Evolutionary conservation across 169 alveolate genomes (phyloP).

Genomic region (Eimeria necatrix): DNA sequence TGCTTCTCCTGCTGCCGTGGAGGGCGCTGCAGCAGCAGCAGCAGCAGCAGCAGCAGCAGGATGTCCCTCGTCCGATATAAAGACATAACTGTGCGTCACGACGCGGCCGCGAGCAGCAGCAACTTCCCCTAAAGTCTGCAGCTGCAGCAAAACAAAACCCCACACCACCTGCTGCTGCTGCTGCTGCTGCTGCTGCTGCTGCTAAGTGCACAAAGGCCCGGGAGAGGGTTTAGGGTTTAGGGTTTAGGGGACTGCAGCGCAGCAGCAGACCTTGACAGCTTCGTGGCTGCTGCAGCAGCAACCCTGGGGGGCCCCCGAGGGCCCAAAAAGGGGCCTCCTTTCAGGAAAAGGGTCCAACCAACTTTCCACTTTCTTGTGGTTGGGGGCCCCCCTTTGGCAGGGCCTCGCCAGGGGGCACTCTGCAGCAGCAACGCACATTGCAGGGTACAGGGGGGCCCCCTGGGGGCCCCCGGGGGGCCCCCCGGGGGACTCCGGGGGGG

Average conservation of each 20-base stretch:
- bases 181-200: background rate
- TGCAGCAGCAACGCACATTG: background rate
- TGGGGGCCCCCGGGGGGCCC: background rate
- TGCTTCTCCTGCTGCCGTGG: background rate
- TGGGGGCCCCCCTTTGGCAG: background rate
- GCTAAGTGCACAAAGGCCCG: background rate
- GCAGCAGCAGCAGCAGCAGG: slow-evolving; percentile 11
- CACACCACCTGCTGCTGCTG: slow-evolving; percentile 14
- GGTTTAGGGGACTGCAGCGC: slow-evolving; percentile 17
- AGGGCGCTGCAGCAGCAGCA: background rate
- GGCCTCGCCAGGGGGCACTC: background rate
- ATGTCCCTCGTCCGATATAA: background rate
- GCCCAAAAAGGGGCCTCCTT: no score
- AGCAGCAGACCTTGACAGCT: background rate
- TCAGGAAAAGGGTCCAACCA: no score
- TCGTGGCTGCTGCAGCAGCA: background rate
- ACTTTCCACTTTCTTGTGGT: no score
- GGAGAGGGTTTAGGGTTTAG: slow-evolving; percentile 45
- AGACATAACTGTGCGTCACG: no score
- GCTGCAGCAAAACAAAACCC: background rate
- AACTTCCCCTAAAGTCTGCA: no score
- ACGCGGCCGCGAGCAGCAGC: no score
- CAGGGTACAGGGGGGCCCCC: background rate
- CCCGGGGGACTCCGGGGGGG: background rate
- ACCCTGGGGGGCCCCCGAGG: background rate